A percentile compares a stretch with the other conserved stretches of the same genome.
Conservation (phyloP, 805 yeast genomes). For the Lipomyces chichibuensis region DNA sequence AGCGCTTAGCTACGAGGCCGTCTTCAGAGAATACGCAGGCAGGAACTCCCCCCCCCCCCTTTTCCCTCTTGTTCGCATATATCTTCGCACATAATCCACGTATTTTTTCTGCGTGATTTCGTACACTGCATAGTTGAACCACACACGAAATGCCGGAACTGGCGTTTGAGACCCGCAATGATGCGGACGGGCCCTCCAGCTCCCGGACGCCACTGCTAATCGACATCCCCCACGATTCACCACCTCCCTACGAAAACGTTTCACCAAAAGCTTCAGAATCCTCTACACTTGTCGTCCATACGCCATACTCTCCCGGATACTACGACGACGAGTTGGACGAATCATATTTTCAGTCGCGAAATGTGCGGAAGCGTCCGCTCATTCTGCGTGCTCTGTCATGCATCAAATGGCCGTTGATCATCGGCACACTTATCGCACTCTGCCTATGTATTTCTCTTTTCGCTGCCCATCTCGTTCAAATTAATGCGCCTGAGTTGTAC, state of each 20-base stretch:
- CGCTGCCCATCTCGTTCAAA: constrained; percentile 14
- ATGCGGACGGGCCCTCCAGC: background rate
- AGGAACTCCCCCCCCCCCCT: too few relatives aligned
- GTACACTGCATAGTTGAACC: background rate
- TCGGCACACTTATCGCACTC: constrained; percentile 7
- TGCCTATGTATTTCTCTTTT: constrained; percentile 10
- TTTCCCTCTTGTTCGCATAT: background rate
- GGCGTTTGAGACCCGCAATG: constrained; percentile 12
- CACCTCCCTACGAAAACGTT: constrained; percentile 28
- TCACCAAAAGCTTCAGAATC: constrained; percentile 22
- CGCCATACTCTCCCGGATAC: constrained; percentile 30
- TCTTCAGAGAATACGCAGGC: too few relatives aligned
- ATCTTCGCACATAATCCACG: background rate
- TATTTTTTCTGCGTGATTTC: background rate
- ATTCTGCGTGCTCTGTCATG: constrained; percentile 12
- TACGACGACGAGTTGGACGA: constrained; percentile 24
- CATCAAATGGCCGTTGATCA: constrained; percentile 22
- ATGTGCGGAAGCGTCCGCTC: constrained; percentile 1
- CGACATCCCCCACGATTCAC: constrained; percentile 20
- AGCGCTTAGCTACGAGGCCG: background rate
- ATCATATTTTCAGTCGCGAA: constrained; percentile 4
- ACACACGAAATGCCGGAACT: constrained; percentile 10
- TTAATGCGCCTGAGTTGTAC: constrained; percentile 24
- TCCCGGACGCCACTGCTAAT: constrained; percentile 19
- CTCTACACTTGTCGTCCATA: constrained; percentile 24